phyloP scores from a whole-genome alignment of 805 yeast genomes.

The Pichia paraexigua region DNA sequence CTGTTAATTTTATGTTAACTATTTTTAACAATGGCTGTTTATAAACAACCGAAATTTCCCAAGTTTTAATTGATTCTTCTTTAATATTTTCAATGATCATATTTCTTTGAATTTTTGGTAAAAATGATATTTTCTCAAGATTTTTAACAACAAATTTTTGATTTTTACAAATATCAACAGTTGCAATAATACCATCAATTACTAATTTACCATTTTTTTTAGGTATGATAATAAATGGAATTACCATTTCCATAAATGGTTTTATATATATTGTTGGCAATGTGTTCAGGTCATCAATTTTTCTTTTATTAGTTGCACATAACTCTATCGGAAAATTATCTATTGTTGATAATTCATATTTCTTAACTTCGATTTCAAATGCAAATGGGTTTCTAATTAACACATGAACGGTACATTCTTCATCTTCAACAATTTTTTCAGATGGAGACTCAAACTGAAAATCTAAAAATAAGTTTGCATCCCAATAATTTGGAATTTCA shows the following conservation, averaged over 20 bases:
- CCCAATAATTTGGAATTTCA: constrained; percentile 53
- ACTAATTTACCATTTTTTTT: constrained; percentile 38
- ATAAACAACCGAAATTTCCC: constrained; percentile 25
- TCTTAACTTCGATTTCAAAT: constrained; percentile 57
- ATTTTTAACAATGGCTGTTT: constrained; percentile 56
- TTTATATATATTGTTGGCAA: constrained; percentile 26
- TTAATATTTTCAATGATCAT: background rate
- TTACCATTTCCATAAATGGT: constrained; percentile 30
- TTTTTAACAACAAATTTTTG: constrained; percentile 31
- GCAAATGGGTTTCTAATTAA: constrained; percentile 72
- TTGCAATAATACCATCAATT: constrained; percentile 44
- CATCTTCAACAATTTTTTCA: constrained; percentile 46
- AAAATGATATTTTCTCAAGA: background rate
- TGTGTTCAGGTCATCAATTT: constrained; percentile 12
- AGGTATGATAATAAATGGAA: constrained; percentile 43
- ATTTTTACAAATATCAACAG: constrained; percentile 41
- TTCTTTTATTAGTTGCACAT: constrained; percentile 1
- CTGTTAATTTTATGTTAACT: constrained; percentile 43
- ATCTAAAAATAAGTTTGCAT: constrained; percentile 41
- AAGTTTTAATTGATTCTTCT: constrained; percentile 19
- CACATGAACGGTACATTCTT: constrained; percentile 48
- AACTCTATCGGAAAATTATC: constrained; percentile 20
- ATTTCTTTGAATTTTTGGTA: constrained; percentile 9
- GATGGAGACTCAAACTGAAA: constrained; percentile 14
- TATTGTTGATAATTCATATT: constrained; percentile 32